A percentile compares a stretch with the other conserved stretches of the same genome.
phyloP scores from a whole-genome alignment of 345 rosid species.

The Salix arbutifolia region DNA sequence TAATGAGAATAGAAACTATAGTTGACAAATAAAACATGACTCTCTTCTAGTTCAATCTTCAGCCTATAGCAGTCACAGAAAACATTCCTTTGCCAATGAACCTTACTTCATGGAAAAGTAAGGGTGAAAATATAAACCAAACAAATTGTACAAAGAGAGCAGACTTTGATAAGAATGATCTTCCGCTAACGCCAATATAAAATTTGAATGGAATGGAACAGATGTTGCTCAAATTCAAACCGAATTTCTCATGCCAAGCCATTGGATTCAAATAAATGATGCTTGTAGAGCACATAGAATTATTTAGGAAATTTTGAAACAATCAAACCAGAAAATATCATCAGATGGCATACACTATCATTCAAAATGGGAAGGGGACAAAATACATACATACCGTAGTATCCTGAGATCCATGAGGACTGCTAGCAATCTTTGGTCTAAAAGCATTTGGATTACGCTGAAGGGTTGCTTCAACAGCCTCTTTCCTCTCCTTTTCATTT shows the following conservation, averaged over 20 bases:
- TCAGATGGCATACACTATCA: not conserved
- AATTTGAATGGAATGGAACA: not conserved
- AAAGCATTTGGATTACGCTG: constrained; percentile 81
- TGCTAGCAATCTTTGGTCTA: constrained; percentile 62
- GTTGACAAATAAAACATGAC: not conserved
- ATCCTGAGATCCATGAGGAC: constrained; percentile 49
- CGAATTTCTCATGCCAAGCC: not conserved
- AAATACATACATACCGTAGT: constrained; percentile 36
- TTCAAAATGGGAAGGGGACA: not conserved
- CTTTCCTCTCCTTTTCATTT: constrained; percentile 52
- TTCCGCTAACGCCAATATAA: too few relatives aligned
- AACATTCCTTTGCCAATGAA: not conserved
- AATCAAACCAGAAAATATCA: not conserved
- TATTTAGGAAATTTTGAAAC: not conserved
- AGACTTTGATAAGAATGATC: too few relatives aligned
- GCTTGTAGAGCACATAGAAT: too few relatives aligned
- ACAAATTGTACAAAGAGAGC: not conserved
- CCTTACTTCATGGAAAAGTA: not conserved
- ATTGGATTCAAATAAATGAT: not conserved
- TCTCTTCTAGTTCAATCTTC: not conserved
- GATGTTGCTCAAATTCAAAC: not conserved
- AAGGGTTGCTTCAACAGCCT: constrained; percentile 49
- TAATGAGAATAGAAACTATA: not conserved
- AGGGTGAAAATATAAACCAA: not conserved
- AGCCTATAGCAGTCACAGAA: not conserved